These are phyloP conservation scores for Bullera alba DNA, from an alignment of 768 basidiomycete genomes.

Conservation along the genomic window DNA sequence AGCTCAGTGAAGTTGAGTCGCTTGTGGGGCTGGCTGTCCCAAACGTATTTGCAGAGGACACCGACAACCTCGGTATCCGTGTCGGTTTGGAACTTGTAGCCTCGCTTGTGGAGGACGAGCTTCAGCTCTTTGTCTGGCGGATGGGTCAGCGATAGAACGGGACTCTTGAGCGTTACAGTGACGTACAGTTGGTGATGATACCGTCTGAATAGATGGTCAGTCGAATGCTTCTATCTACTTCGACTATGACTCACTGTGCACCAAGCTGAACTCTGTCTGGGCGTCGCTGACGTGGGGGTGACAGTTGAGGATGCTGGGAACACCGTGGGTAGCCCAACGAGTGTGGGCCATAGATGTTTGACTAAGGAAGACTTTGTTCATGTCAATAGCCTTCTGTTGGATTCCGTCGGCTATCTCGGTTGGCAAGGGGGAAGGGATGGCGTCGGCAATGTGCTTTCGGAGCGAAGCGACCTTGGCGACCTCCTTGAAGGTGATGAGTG, in stretches of 20 bases:
- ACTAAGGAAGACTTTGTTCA: conserved; percentile 66
- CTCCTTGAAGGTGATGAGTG: conserved; percentile 80
- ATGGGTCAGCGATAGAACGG: conserved; percentile 2
- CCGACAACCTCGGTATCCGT: conserved; percentile 98
- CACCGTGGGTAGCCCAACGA: conserved; percentile 97
- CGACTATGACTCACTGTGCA: conserved; percentile 58
- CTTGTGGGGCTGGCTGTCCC: conserved; percentile 83
- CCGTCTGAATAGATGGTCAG: conserved; percentile 53
- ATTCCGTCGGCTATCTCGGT: conserved; percentile 12
- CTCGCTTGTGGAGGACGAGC: conserved; percentile 88
- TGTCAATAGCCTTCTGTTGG: conserved; percentile 57
- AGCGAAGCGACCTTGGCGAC: conserved; percentile 94
- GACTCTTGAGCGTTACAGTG: background rate
- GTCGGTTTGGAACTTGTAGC: conserved; percentile 87
- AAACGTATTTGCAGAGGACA: conserved; percentile 91
- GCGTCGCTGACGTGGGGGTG: conserved; percentile 86
- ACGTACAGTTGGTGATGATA: conserved; percentile 83
- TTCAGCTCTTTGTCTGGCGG: conserved; percentile 61
- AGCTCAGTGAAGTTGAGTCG: conserved; percentile 79
- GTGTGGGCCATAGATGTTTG: conserved; percentile 98
- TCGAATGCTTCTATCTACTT: background rate
- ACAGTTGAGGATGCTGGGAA: conserved; percentile 80
- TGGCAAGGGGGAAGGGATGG: conserved; percentile 17
- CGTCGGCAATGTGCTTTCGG: conserved; percentile 70
- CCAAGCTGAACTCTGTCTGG: conserved; percentile 73